Evolutionary conservation across 2,329 filamentous ascomycete species (phyloP), one percentile per base, ranked within the genome.

Genomic region (Ceratocystis papillata): DNA sequence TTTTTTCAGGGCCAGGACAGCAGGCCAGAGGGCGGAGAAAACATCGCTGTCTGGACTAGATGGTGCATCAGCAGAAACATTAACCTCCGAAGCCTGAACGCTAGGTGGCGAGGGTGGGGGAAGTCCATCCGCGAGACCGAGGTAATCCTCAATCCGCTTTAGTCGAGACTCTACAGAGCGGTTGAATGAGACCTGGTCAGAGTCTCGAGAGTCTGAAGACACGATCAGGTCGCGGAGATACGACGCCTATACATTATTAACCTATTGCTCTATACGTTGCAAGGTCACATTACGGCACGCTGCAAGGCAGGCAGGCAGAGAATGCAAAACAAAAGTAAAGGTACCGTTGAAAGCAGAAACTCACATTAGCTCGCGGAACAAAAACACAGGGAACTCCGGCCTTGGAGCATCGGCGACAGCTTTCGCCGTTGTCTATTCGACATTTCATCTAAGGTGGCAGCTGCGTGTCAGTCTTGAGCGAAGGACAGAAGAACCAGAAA

Each of bases 351-450:
- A 67, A 63, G 2, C 46, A 17, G 63, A 62, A 22, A 67, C 74
- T 66, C 70, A 76, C 75, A 69, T 77, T 77, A 55, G 75, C 75
- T 50, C 75, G 72, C 10, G 76, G 76, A 41, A 76, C 75, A 66
- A 77, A 77, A 12, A 77, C 71, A 69, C 76, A 77, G 25, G 74
- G 73, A 8, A 75, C 71, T n/a, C 73, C 74, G 4, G 72, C 71
- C 7, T 73, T 72, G 20, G 72, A 66, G 65, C 74, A 76, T 67
- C 74, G 71, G 20, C 74, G 73, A 69, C 74, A 76, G 0, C 72
- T 72, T 17, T 71, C 70, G 28, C 73, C 73, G 5, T 71, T 69
- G 17, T 76, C 74, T 22, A 76, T 72, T 50, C 73, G 71, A 67
- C 75, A 76, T 70, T 74, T 75, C 74, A 76, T 76, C 70, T 76